Base-by-base conservation (phyloP, 2,329 filamentous ascomycete species). In the Curvularia eragrostidis region DNA sequence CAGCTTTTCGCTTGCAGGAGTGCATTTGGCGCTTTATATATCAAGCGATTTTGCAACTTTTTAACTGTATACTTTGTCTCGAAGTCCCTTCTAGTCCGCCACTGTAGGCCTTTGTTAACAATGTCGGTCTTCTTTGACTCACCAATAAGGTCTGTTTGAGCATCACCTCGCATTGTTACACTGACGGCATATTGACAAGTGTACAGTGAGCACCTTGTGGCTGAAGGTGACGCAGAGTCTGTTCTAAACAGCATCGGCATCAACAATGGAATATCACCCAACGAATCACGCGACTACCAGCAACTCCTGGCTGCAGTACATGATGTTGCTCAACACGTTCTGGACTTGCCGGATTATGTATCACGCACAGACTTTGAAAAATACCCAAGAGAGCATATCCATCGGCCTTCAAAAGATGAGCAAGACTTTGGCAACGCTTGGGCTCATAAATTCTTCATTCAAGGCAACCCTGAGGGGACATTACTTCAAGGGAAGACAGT, bases 221-320 rank as follows among this genome's bases (percentile, higher is more conserved):
- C 65, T 13, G 64, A 64, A 54, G 67, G 66, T 8, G 67, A 71
- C 19, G 67, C 60, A 34, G 68, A 72, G 47, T 26, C 61, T 23
- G 59, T 67, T 10, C 48, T 72, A 15, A 52, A 56, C 12, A 64
- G 55, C 18, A 67, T 72, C 51, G 67, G 69, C 3, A 59, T 72
- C 42, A 63, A 57, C 38, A 52, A 66, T 10, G 66, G 67, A 21
- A 28, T 81, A 80, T 43, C 58, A 32, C 19, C 58, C 21, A 23
- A 47, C 41, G 80, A 85, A 52, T 77, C 69, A 44, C 69, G 69
- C 19, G 81, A 84, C 57, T 84, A 82, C 55, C 73, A 79, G 19
- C 77, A 78, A 9, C 76, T 84, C 1, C 74, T 84, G 0, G 81
- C 82, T 18, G 82, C 82, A 0, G 78, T 84, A 0, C 82, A 84